Conservation (phyloP, 345 rosid species). For the Angophora floribunda region DNA sequence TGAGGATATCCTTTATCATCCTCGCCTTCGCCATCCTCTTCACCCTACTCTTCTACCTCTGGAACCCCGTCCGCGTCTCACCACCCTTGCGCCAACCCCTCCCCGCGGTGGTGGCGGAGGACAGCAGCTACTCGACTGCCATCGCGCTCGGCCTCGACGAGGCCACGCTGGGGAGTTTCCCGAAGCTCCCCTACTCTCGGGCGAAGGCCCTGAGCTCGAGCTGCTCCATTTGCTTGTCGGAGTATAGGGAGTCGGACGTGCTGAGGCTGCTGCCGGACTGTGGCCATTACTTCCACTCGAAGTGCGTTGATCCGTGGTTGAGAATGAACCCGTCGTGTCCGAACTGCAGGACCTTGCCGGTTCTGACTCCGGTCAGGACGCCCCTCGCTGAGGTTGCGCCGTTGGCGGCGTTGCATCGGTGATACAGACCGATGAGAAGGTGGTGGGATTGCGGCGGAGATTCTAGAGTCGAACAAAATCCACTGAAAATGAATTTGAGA, state of each 20-base stretch:
- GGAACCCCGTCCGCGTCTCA: too few relatives aligned
- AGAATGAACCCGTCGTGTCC: background rate
- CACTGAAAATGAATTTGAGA: background rate
- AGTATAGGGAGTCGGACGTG: background rate
- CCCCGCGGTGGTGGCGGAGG: background rate
- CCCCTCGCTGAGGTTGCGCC: background rate
- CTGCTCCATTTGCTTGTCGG: background rate
- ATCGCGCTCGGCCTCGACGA: background rate
- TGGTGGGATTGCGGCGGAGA: background rate
- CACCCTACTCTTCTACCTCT: background rate
- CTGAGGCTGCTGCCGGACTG: background rate
- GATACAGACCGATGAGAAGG: background rate
- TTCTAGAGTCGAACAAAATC: background rate
- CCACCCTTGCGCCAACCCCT: background rate
- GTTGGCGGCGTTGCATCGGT: background rate
- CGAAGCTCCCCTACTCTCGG: background rate
- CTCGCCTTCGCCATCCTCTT: background rate
- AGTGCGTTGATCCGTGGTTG: background rate
- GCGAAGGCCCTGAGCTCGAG: background rate
- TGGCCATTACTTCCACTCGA: background rate
- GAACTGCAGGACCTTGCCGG: background rate
- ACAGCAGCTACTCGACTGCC: background rate
- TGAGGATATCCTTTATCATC: background rate
- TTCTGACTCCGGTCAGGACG: background rate
- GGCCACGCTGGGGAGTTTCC: background rate